phyloP scores from a whole-genome alignment of 176 grass and related monocot genomes.

The Leersia perrieri region DNA sequence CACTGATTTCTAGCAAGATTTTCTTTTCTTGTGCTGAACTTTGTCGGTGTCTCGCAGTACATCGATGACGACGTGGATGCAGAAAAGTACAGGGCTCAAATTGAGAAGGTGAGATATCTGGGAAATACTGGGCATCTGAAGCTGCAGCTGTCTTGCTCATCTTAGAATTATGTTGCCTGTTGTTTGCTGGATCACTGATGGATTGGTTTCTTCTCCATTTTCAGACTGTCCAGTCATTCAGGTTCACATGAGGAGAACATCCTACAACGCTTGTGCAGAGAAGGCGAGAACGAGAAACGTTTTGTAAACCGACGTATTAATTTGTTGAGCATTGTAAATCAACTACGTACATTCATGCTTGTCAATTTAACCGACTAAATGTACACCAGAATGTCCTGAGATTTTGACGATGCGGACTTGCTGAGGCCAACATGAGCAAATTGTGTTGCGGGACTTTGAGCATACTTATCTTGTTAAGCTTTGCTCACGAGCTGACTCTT shows the following conservation, averaged over 20 bases:
- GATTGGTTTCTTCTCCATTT: background rate
- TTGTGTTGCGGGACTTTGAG: background rate
- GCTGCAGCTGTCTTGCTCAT: background rate
- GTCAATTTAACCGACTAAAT: background rate
- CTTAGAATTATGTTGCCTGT: background rate
- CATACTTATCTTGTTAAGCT: too few species aligned
- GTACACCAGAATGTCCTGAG: background rate
- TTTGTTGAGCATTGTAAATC: background rate
- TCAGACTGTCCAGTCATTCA: constrained; percentile 76
- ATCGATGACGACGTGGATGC: constrained; percentile 68
- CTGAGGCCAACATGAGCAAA: background rate
- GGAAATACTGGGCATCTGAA: background rate
- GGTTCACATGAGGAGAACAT: constrained; percentile 43
- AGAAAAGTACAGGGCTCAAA: constrained; percentile 55
- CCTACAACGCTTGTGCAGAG: background rate
- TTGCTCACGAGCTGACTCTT: background rate
- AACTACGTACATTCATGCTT: background rate
- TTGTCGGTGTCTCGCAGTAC: constrained; percentile 49
- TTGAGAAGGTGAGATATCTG: constrained; percentile 57
- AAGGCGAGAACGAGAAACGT: background rate
- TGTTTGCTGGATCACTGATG: background rate
- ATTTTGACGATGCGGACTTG: background rate
- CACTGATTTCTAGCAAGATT: background rate
- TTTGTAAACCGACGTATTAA: background rate
- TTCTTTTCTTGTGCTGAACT: constrained; percentile 6